Base-by-base conservation (phyloP, 2,329 filamentous ascomycete genomes). In the Talaromyces sp. region DNA sequence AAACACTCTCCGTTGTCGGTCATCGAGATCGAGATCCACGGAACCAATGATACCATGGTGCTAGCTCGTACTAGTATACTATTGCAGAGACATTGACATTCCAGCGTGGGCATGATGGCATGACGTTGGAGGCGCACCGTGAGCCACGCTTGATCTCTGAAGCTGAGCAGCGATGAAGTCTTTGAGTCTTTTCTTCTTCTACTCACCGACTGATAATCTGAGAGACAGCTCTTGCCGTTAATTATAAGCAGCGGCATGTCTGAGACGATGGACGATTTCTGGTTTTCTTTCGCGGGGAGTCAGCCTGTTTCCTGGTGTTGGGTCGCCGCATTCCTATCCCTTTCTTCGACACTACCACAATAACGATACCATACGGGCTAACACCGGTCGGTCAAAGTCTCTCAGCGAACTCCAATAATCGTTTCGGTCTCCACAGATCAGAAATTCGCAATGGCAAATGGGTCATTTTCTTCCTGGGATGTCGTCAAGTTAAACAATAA, bases 71-170 rank as follows among this genome's bases (percentile, higher is more conserved):
- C 11, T 35, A 9, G 41, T 51, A 2, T 29, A 6, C 27, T 27
- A 27, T 48, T 46, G 26, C 24, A 14, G 21, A 52, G 24, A 27
- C 8, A 29, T 55, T 48, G 41, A 29, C 59, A 61, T 61, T 61
- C 59, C 55, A 51, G 38, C 24, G 3, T 19, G 56, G 26, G 35
- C 26, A 60, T 53, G 58, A 57, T 46, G 46, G 24, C 48, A 52
- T 29, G 27, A 29, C 48, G 24, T 52, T 24, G 43, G 35, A 38
- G 35, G 35, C 35, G 35, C 35, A 38, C 35, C 3, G 14, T 21
- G 21, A 24, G 43, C n/a, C 21, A 14, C 43, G 43, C 43, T 21
- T 12, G n/a, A 46, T 24, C 21, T 24, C 43, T 46, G 43, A 46
- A 24, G 9, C 21, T 46, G 43, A 11, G 43, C 43, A 11, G 43